Evolutionary conservation across 768 basidiomycete genomes (phyloP).

Genomic region (Hygrocybe punicea): DNA sequence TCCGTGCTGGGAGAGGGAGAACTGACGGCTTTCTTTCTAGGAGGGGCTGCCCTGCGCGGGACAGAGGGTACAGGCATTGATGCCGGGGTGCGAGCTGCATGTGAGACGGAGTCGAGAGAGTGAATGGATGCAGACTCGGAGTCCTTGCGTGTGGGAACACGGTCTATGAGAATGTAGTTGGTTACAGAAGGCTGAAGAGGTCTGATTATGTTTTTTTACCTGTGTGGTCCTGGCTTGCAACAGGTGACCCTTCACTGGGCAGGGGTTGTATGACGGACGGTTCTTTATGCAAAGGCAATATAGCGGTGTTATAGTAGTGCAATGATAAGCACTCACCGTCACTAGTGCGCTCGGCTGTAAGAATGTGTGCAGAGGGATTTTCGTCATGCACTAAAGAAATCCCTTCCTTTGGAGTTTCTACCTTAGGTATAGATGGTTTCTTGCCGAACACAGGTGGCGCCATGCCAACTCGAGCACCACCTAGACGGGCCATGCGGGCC

Average conservation of each 20-base stretch:
- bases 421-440: slow-evolving; percentile 37
- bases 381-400: slow-evolving; percentile 4
- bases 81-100: slow-evolving; percentile 40
- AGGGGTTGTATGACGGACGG: not conserved
- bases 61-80: slow-evolving; percentile 74
- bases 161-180: not conserved
- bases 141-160: not conserved
- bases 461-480: slow-evolving; percentile 82
- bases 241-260: not conserved
- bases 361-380: not conserved
- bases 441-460: slow-evolving; percentile 66
- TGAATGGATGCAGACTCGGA: not conserved
- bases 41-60: slow-evolving; percentile 72
- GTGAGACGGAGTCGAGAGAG: slow-evolving; percentile 24
- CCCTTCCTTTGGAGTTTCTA: slow-evolving; percentile 10
- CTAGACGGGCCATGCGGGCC: slow-evolving; percentile 89
- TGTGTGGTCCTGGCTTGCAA: not conserved
- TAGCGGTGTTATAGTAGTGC: not conserved
- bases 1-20: slow-evolving; percentile 38
- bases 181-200: not conserved
- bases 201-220: not conserved
- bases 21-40: slow-evolving; percentile 61
- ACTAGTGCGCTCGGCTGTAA: not conserved
- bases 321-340: not conserved
- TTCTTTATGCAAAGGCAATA: not conserved